These are phyloP conservation scores for Tagetes patula DNA, from an alignment of 129 eudicot genomes.

Conservation along the genomic window DNA sequence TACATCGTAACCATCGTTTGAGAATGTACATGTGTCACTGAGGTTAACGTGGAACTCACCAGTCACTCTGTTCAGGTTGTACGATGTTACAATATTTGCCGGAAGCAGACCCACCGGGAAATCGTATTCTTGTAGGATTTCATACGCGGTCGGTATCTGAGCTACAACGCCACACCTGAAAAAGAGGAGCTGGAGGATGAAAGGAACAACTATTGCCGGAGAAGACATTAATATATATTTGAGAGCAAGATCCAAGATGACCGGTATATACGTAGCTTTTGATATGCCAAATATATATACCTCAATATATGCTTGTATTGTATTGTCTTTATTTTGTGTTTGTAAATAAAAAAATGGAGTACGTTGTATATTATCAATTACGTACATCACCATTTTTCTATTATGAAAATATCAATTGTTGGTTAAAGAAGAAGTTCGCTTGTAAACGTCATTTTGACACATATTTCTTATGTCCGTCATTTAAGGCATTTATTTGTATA, in stretches of 20 bases:
- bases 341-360: too few species aligned
- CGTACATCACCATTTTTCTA: too few species aligned
- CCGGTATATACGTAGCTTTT: background rate
- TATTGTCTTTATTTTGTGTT: too few species aligned
- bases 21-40: background rate
- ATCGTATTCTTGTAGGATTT: constrained; percentile 11
- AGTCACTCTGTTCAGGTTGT: constrained; percentile 6
- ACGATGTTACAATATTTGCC: background rate
- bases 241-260: background rate
- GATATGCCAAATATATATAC: background rate
- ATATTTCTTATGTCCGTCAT: constrained; percentile 15
- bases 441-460: constrained; percentile 7
- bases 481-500: background rate
- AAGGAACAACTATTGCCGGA: constrained; percentile 7
- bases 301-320: too few species aligned
- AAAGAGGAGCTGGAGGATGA: constrained; percentile 4
- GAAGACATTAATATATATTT: constrained; percentile 30
- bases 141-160: constrained; percentile 14
- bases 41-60: constrained; percentile 21
- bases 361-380: too few species aligned
- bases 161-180: background rate
- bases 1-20: constrained; percentile 12
- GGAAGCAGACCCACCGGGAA: constrained; percentile 21
- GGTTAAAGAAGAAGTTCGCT: background rate
- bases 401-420: background rate